These are phyloP conservation scores for Triglochin maritima DNA, from an alignment of 106 monocot species.

Conservation along the genomic window DNA sequence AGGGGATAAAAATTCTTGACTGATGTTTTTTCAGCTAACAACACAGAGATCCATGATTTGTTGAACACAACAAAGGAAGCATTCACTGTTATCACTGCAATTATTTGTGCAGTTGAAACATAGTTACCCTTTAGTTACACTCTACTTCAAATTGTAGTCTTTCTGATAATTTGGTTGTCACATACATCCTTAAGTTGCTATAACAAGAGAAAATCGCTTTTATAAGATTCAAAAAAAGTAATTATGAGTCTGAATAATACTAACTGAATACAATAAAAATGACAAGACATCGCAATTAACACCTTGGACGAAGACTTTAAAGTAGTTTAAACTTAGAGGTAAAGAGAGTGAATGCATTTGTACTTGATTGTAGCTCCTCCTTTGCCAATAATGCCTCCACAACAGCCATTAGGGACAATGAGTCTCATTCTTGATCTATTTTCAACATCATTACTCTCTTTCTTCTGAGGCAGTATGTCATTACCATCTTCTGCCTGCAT, in stretches of 20 bases:
- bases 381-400: slow-evolving; percentile 35
- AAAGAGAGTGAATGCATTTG: neutral
- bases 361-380: slow-evolving; percentile 32
- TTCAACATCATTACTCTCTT: slow-evolving; percentile 18
- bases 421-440: slow-evolving; percentile 21
- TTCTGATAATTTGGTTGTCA: no score
- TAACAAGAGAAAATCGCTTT: neutral
- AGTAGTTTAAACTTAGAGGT: no score
- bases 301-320: neutral
- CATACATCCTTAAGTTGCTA: no score
- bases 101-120: no score
- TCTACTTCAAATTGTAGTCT: no score
- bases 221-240: neutral
- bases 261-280: neutral
- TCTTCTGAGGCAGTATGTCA: slow-evolving; percentile 9
- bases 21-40: no score
- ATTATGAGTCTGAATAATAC: neutral
- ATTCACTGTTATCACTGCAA: no score
- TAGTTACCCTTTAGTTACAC: no score
- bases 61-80: no score
- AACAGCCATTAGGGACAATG: slow-evolving; percentile 25
- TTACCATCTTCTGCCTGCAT: slow-evolving; percentile 20
- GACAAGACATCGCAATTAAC: neutral
- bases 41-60: no score
- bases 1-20: no score